Evolutionary conservation across 129 eudicot species (phyloP).

Genomic region (Solidago caesia): DNA sequence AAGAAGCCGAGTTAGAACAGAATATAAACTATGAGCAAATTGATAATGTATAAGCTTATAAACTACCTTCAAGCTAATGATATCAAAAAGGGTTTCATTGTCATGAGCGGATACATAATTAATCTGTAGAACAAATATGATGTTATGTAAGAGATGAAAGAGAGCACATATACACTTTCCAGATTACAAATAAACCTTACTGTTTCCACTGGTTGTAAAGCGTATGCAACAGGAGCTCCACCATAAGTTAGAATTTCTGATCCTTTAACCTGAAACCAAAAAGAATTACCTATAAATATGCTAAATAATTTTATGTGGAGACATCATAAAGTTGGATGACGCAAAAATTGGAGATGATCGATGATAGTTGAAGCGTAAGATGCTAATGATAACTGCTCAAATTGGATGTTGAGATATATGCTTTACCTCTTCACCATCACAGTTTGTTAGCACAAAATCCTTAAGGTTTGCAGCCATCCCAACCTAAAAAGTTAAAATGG

Average conservation of each 20-base stretch:
- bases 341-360: not conserved
- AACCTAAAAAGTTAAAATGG: conserved; percentile 39
- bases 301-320: not conserved
- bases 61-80: conserved; percentile 77
- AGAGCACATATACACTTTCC: not conserved
- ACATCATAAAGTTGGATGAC: too few relatives aligned
- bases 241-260: conserved; percentile 66
- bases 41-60: conserved; percentile 12
- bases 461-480: conserved; percentile 94
- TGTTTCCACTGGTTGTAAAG: conserved; percentile 70
- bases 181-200: conserved; percentile 39
- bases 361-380: conserved; percentile 6
- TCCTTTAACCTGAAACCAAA: conserved; percentile 64
- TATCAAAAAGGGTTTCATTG: conserved; percentile 94
- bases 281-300: not conserved
- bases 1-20: conserved; percentile 19
- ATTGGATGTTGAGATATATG: conserved; percentile 2
- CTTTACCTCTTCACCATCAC: conserved; percentile 79
- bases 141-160: conserved; percentile 2
- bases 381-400: not conserved
- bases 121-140: conserved; percentile 46
- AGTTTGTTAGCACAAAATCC: conserved; percentile 66
- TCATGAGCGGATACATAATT: conserved; percentile 98
- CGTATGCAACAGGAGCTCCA: conserved; percentile 76
- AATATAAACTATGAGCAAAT: not conserved